Base-by-base conservation (phyloP, 176 grass and related monocot species). In the Elaeis guineensis region DNA sequence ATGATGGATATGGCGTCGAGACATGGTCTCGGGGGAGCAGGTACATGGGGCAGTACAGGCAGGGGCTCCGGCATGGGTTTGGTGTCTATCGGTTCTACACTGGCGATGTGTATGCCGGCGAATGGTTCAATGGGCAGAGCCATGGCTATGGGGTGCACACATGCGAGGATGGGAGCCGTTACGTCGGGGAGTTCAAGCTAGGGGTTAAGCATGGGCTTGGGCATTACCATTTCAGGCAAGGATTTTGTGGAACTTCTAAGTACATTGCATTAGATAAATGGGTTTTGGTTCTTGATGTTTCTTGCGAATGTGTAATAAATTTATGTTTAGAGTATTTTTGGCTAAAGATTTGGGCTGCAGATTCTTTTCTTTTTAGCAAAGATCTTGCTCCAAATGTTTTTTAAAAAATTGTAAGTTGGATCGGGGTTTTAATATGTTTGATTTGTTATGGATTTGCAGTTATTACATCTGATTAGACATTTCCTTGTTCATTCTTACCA, bases 131-230 rank as follows among this genome's bases (percentile, higher is more conserved):
- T 21, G 63, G 63, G 21, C 63, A 65, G 48, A 65, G 63, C 16
- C 63, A 65, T 15, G 63, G 63, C 15, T 21, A 52, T 21, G 63
- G 63, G 21, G 16, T 65, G 49, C 63, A 65, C 49, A 52, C 63
- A 5, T 65, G 63, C 49, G 50, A 48, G 21, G 63, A 65, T 16
- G 63, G 63, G 15, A 65, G 63, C 49, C 17, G 49, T 20, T 65
- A 65, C 63, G 22, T 65, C 63, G 63, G 63, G 8, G 49, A 65
- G 49, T 65, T 65, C 50, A 65, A 65, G 63, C 51, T 48, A 20
- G 63, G 63, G 49, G 63, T 65, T 21, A 65, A 65, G 63, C 63
- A 65, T 16, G 63, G 63, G 49, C 63, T 65, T 25, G 63, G 63
- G 1, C 51, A 52, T 49, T 65, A 65, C 23, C 49, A 65, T 51